A percentile compares a stretch with the other conserved stretches of the same genome.
Evolutionary conservation across 1,284 basidiomycete genomes (phyloP).

Genomic region (Xanthoconium separans): DNA sequence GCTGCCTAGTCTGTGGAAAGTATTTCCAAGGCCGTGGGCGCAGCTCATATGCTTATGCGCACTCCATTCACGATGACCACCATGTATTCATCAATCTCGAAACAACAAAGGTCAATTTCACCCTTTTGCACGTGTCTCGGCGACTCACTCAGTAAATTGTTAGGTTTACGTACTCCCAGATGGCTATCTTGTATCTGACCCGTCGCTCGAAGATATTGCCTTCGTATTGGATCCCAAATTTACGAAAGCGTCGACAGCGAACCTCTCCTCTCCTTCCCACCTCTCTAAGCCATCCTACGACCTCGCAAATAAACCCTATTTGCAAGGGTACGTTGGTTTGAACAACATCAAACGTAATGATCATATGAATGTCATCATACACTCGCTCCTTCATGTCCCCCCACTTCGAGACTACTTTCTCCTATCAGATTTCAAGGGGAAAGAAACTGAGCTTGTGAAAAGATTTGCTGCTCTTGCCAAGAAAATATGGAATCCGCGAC

Average conservation of each 20-base stretch:
- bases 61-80: slow-evolving; percentile 97
- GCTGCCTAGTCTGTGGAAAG: slow-evolving; percentile 97
- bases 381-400: slow-evolving; percentile 88
- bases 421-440: slow-evolving; percentile 67
- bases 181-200: slow-evolving; percentile 93
- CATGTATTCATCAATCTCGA: slow-evolving; percentile 97
- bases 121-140: slow-evolving; percentile 16
- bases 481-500: slow-evolving; percentile 92
- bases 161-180: slow-evolving; percentile 99
- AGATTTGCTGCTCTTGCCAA: slow-evolving; percentile 85
- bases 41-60: slow-evolving; percentile 92
- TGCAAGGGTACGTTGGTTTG: slow-evolving; percentile 93
- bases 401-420: slow-evolving; percentile 89
- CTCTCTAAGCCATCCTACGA: slow-evolving; percentile 82
- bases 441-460: slow-evolving; percentile 83
- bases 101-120: slow-evolving; percentile 72
- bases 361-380: slow-evolving; percentile 96
- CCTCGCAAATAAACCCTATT: slow-evolving; percentile 76
- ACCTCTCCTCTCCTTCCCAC: slow-evolving; percentile 58
- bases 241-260: slow-evolving; percentile 49
- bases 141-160: slow-evolving; percentile 13
- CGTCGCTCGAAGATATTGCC: slow-evolving; percentile 92
- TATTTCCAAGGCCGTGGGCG: slow-evolving; percentile 98
- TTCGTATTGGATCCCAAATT: slow-evolving; percentile 89
- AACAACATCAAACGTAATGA: slow-evolving; percentile 98